These are phyloP conservation scores for Petasospora fabianii DNA, from an alignment of 1,139 yeast species.

Conservation along the genomic window DNA sequence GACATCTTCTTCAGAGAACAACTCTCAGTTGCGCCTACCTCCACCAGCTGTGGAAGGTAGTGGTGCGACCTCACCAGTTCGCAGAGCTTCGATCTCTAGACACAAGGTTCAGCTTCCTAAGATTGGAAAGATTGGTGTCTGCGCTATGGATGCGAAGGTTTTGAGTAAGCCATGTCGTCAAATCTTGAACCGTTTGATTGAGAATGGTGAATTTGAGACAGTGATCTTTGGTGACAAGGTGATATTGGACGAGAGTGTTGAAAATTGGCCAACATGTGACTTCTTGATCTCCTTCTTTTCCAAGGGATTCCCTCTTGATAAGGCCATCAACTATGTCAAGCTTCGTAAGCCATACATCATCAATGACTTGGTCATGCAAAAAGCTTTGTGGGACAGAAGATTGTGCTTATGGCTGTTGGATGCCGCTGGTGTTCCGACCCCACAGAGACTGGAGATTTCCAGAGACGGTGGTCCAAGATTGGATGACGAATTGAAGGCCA, in stretches of 20 bases:
- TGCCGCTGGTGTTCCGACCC: slow-evolving; percentile 83
- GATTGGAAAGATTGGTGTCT: slow-evolving; percentile 93
- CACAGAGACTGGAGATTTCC: slow-evolving; percentile 79
- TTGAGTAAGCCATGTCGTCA: slow-evolving; percentile 94
- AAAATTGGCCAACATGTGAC: slow-evolving; percentile 99
- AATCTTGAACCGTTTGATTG: slow-evolving; percentile 81
- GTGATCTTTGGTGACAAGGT: slow-evolving; percentile 97
- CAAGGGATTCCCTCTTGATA: slow-evolving; percentile 94
- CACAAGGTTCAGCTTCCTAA: slow-evolving; percentile 53
- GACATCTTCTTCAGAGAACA: slow-evolving; percentile 58
- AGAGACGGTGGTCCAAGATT: slow-evolving; percentile 96
- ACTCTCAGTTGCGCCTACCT: slow-evolving; percentile 33
- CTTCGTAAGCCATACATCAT: slow-evolving; percentile 86
- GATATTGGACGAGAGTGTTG: slow-evolving; percentile 86
- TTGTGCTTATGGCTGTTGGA: slow-evolving; percentile 79
- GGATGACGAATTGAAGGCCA: slow-evolving; percentile 56
- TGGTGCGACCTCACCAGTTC: slow-evolving; percentile 27
- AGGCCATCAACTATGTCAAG: slow-evolving; percentile 88
- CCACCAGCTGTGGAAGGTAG: slow-evolving; percentile 29
- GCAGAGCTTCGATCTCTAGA: slow-evolving; percentile 29
- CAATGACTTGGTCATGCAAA: slow-evolving; percentile 88
- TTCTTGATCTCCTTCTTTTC: slow-evolving; percentile 89
- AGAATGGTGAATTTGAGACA: slow-evolving; percentile 94
- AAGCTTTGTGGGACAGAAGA: slow-evolving; percentile 94
- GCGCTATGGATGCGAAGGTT: slow-evolving; percentile 98